Base-by-base conservation (phyloP, 225 moss, liverwort and hornwort genomes). In the Thuidium tamariscinum region DNA sequence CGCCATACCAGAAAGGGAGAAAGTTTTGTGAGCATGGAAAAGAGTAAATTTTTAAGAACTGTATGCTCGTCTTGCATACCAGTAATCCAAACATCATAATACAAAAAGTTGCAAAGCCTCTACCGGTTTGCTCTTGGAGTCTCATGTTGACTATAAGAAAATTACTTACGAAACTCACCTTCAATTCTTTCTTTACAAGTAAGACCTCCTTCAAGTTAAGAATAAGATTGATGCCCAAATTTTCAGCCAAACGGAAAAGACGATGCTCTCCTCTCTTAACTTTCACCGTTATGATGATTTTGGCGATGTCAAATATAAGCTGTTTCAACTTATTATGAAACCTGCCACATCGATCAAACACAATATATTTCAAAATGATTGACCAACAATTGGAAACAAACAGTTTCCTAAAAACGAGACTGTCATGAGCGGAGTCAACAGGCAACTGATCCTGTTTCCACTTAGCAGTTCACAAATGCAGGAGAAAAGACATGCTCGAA, bases 171-270 rank as follows among this genome's bases (percentile, higher is more conserved):
- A 84, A 77, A 71, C 88, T 79, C 89, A 96, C 96, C 95, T 98
- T 98, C 14, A 95, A 91, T 89, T 98, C 97, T 89, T 98, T 98
- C 90, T 98, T 98, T 88, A 98, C 94, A 64, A 95, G 84, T 36
- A 91, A 84, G 63, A 91, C 91, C 65, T 91, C 97, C 91, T 96
- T 92, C 93, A 95, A 88, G 81, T 95, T 89, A 51, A 91, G 91
- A 77, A 91, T 91, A 51, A 91, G 86, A 84, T 91, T 91, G 42
- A 91, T 91, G 71, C 81, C 91, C 61, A 91, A 61, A 85, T 91
- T 98, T 91, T 98, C 97, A 90, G 97, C 96, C 89, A 98, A 90
- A 83, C 97, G 96, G 80, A 98, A 97, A n/a, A 95, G 95, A 42
- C 97, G 95, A 92, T 98, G 97, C 86, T 95, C 96, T 75, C 93